Conservation (phyloP, 192 early-diverging fungal species). For the Backusella parvicylindrica region DNA sequence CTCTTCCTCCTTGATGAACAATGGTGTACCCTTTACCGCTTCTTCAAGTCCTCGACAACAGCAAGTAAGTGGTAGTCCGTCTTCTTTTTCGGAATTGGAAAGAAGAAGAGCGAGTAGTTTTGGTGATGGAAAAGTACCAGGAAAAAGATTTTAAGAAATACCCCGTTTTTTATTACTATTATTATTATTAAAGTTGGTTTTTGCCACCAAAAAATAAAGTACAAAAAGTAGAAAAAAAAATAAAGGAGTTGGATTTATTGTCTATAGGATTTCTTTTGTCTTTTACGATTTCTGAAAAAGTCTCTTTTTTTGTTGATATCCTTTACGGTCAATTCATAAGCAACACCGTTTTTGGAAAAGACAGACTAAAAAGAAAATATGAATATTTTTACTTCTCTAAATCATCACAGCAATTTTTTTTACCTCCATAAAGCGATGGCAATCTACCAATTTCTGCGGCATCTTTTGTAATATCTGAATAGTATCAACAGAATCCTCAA, state of each 20-base stretch:
- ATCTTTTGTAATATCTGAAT: constrained; percentile 55
- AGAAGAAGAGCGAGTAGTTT: constrained; percentile 14
- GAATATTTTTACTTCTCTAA: no score
- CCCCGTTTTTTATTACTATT: not conserved
- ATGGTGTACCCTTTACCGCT: not conserved
- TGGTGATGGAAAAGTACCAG: constrained; percentile 3
- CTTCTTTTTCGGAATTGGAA: constrained; percentile 5
- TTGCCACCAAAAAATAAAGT: not conserved
- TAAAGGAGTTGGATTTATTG: not conserved
- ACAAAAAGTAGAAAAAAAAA: not conserved
- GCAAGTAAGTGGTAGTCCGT: constrained; percentile 8
- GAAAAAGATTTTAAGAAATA: not conserved
- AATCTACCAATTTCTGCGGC: constrained; percentile 53
- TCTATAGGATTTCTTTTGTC: not conserved
- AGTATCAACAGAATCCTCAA: constrained; percentile 52
- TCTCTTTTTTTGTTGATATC: constrained; percentile 5
- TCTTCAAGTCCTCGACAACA: constrained; percentile 13
- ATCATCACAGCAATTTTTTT: no score
- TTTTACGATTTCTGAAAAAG: constrained; percentile 5
- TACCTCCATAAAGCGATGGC: constrained; percentile 54
- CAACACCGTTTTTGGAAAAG: constrained; percentile 3
- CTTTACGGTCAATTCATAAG: constrained; percentile 1
- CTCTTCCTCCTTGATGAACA: constrained; percentile 14
- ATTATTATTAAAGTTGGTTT: not conserved
- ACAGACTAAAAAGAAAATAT: not conserved